Evolutionary conservation across 2,329 filamentous ascomycete genomes (phyloP), one percentile per base, ranked within the genome.

Genomic region (Sphaerulina populicola): DNA sequence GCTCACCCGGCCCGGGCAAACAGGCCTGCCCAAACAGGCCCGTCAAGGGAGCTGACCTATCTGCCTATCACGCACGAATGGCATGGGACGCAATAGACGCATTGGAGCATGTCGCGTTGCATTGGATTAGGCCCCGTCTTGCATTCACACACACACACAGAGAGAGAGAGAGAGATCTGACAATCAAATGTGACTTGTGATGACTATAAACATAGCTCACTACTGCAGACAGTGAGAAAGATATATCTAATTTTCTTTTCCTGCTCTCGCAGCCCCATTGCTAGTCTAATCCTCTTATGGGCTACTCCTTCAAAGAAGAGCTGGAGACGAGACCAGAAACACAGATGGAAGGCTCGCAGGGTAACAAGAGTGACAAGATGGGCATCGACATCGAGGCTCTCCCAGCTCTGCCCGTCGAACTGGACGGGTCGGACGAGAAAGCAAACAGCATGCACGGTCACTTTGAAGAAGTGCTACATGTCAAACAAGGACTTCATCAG

Each of bases 401-500:
- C 9, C 41, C 45, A 33, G 45, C 48, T 33, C 42, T 40, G 35
- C 12, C 48, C 9, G 23, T 18, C n/a, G 41, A 42, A 6, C 18
- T 38, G 18, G 18, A 18, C 18, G 18, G 18, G 18, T 18, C 18
- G 14, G 39, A 48, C 35, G 27, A 47, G 39, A 43, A 44, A 21
- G 33, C 44, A 30, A 21, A 37, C 12, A 51, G 41, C 36, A 50
- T 55, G 42, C 38, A 35, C 7, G 49, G 37, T 5, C 49, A 55
- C 30, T 56, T 56, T 31, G 51, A 56, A 10, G 54, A 56, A 35
- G 54, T 56, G n/a, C n/a, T 33, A 53, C 47, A 62, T 56, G 21
- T 59, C 3, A 49, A 48, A 30, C 52, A 55, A 30, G 57, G 57
- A 5, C 43, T 59, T 12, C 51, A 47, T 23, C 57, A 59, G 27